Evolutionary conservation across 768 basidiomycete genomes (phyloP).

Genomic region (Austroboletus eburneus): DNA sequence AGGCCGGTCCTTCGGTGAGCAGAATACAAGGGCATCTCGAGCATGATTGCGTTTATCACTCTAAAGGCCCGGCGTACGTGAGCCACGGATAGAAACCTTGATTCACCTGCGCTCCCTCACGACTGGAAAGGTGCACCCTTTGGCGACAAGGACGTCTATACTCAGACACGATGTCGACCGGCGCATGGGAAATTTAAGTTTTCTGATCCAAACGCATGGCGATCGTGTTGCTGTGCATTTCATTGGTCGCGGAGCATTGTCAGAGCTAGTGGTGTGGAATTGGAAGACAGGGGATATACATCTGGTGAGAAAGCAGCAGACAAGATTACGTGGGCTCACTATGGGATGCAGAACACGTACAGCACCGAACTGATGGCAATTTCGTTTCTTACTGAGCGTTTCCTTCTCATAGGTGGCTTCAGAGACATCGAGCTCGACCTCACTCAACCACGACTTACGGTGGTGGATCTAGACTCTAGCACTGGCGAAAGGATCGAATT

Average conservation of each 20-base stretch:
- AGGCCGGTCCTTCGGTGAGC: constrained; percentile 33
- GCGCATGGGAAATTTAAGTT: constrained; percentile 28
- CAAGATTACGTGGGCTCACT: background rate
- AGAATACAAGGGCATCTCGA: background rate
- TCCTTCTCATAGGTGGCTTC: constrained; percentile 36
- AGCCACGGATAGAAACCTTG: constrained; percentile 16
- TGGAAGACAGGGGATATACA: constrained; percentile 56
- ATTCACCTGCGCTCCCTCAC: constrained; percentile 46
- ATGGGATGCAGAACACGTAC: constrained; percentile 19
- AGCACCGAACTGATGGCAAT: constrained; percentile 37
- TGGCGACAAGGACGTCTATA: constrained; percentile 34
- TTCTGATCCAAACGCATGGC: constrained; percentile 52
- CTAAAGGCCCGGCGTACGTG: constrained; percentile 10
- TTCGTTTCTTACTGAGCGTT: constrained; percentile 38
- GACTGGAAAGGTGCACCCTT: constrained; percentile 44
- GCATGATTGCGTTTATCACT: constrained; percentile 1
- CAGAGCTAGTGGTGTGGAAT: constrained; percentile 58
- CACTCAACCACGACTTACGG: constrained; percentile 29
- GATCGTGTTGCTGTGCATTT: constrained; percentile 51
- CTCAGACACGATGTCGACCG: constrained; percentile 25
- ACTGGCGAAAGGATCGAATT: constrained; percentile 27
- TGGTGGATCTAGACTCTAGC: constrained; percentile 40
- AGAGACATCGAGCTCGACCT: constrained; percentile 17
- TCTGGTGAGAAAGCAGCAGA: constrained; percentile 38
- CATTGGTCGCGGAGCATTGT: constrained; percentile 32